Percentiles rank a stretch among this genome's conserved stretches.
phyloP scores from a whole-genome alignment of 2,329 filamentous ascomycete genomes.

The Neoarthrinium moseri region DNA sequence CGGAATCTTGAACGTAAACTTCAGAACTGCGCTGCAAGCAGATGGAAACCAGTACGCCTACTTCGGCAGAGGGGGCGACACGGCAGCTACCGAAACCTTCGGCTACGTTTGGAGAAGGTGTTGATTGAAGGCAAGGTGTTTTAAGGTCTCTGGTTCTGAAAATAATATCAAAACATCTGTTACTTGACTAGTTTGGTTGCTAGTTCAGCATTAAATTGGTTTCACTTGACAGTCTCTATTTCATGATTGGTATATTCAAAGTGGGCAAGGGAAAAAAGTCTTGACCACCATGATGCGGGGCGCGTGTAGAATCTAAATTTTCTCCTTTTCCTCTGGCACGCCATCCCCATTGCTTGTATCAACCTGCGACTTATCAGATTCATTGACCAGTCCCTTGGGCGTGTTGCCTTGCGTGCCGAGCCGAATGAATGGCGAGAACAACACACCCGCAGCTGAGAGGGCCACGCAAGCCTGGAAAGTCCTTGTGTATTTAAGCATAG shows the following conservation, averaged over 20 bases:
- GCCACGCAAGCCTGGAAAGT: slow-evolving; percentile 50
- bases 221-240: too few relatives aligned
- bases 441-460: slow-evolving; percentile 39
- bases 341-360: not conserved
- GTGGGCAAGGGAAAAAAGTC: too few relatives aligned
- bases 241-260: too few relatives aligned
- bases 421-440: slow-evolving; percentile 50
- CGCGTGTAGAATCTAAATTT: too few relatives aligned
- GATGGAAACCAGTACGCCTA: slow-evolving; percentile 27
- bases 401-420: slow-evolving; percentile 50
- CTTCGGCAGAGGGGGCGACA: slow-evolving; percentile 31
- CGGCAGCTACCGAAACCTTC: slow-evolving; percentile 30
- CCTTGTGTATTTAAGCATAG: slow-evolving; percentile 47
- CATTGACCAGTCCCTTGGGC: slow-evolving; percentile 10
- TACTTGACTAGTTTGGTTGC: too few relatives aligned
- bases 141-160: too few relatives aligned
- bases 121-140: too few relatives aligned
- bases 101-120: slow-evolving; percentile 35
- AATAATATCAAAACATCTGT: too few relatives aligned
- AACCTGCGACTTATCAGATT: not conserved
- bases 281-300: too few relatives aligned
- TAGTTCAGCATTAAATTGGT: too few relatives aligned
- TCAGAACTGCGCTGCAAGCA: slow-evolving; percentile 33
- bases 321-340: not conserved
- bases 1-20: slow-evolving; percentile 40